These are phyloP conservation scores for Chlamydomonas sp. DNA, from an alignment of 139 green algal genomes.

Conservation along the genomic window DNA sequence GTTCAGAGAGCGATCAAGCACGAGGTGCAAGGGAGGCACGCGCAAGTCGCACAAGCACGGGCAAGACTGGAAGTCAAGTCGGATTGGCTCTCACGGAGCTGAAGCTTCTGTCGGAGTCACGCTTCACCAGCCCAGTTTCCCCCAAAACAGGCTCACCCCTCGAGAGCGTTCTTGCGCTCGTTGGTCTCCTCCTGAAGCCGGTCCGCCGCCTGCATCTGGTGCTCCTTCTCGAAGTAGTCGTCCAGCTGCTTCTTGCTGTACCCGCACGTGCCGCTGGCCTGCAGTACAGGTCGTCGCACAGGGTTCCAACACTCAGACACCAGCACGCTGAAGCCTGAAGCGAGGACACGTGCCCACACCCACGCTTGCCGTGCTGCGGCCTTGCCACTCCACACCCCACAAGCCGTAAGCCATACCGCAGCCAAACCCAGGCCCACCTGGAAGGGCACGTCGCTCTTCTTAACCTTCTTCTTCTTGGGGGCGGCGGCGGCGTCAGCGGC, in stretches of 20 bases:
- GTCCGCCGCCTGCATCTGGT: constrained; percentile 74
- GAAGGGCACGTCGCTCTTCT: constrained; percentile 66
- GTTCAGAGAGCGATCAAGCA: not conserved
- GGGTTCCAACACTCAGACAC: too few relatives aligned
- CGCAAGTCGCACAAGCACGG: not conserved
- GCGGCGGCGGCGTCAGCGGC: not conserved
- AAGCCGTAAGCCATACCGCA: too few relatives aligned
- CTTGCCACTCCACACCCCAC: too few relatives aligned
- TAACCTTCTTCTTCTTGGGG: constrained; percentile 69
- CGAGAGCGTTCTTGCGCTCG: constrained; percentile 96
- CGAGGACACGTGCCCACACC: too few relatives aligned
- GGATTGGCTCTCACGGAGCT: too few relatives aligned
- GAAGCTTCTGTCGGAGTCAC: not conserved
- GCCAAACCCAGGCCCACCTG: not conserved
- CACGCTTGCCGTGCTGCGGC: too few relatives aligned
- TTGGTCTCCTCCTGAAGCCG: constrained; percentile 95
- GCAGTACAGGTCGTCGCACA: not conserved
- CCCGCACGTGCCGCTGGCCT: constrained; percentile 9
- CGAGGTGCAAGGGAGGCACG: not conserved
- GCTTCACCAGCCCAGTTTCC: not conserved
- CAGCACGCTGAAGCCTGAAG: too few relatives aligned
- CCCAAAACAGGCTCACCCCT: constrained; percentile 60
- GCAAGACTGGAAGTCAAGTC: not conserved
- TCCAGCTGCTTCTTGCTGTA: constrained; percentile 44
- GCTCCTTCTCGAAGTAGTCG: constrained; percentile 63